Conservation (phyloP, 306 rosid species). For the Oxytropis ochrocephala region DNA sequence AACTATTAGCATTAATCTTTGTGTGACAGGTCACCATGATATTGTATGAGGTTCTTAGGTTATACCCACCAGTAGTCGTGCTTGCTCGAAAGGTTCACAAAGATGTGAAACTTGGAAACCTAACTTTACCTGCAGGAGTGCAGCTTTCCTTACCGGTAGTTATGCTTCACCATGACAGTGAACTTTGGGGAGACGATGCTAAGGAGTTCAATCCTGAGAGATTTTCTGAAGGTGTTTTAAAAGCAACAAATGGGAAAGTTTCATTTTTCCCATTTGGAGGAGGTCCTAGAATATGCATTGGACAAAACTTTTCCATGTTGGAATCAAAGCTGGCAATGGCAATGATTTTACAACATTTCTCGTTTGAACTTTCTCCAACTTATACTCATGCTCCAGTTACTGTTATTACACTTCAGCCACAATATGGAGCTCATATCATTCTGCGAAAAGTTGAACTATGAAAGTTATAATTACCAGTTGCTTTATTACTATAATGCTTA, state of each 20-base stretch:
- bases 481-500: too few species aligned
- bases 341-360: conserved; percentile 29
- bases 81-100: not conserved
- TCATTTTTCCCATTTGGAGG: conserved; percentile 49
- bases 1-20: not conserved
- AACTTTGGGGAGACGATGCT: conserved; percentile 58
- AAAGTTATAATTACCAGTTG: too few species aligned
- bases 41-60: conserved; percentile 43
- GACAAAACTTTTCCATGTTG: conserved; percentile 35
- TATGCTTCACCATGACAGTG: conserved; percentile 28
- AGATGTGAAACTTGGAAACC: conserved; percentile 31
- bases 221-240: conserved; percentile 37
- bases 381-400: conserved; percentile 19
- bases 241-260: conserved; percentile 33
- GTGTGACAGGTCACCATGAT: conserved; percentile 43
- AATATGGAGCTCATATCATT: conserved; percentile 15
- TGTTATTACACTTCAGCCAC: not conserved
- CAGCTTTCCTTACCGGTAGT: conserved; percentile 8
- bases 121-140: conserved; percentile 37
- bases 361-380: conserved; percentile 18
- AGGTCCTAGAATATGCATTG: conserved; percentile 38
- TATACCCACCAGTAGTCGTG: conserved; percentile 27
- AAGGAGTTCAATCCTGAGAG: conserved; percentile 51
- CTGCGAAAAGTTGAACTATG: not conserved
- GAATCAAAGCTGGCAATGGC: conserved; percentile 34